These are phyloP conservation scores for Nothopassalora personata DNA, from an alignment of 2,329 filamentous ascomycete species.

Conservation along the genomic window DNA sequence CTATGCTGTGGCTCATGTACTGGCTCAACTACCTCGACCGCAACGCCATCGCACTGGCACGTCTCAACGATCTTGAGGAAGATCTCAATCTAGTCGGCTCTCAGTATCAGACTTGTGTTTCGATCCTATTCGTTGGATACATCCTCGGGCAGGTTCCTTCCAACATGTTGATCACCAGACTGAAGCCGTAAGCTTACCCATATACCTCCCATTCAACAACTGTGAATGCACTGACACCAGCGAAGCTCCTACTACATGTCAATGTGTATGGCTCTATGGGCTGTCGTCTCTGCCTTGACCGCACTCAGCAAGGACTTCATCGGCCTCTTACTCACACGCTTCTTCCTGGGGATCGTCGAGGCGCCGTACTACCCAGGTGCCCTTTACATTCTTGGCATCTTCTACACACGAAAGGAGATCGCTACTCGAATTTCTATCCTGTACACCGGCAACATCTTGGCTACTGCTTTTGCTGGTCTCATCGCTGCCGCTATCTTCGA, in stretches of 20 bases:
- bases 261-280: conserved; percentile 33
- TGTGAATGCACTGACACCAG: too few relatives aligned
- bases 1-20: conserved; percentile 25
- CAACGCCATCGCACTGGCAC: conserved; percentile 46
- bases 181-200: conserved; percentile 25
- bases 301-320: conserved; percentile 22
- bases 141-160: conserved; percentile 40
- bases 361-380: conserved; percentile 29
- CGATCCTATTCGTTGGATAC: conserved; percentile 33
- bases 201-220: too few relatives aligned
- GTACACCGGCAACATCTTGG: conserved; percentile 46
- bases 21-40: conserved; percentile 29
- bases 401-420: conserved; percentile 68
- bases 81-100: conserved; percentile 39
- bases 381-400: conserved; percentile 60
- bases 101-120: conserved; percentile 38
- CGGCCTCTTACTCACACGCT: conserved; percentile 21
- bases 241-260: conserved; percentile 40
- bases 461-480: conserved; percentile 63
- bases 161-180: conserved; percentile 39
- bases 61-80: conserved; percentile 34
- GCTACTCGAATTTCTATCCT: conserved; percentile 67
- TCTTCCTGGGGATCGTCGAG: conserved; percentile 13
- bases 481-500: conserved; percentile 55
- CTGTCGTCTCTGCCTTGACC: conserved; percentile 22